A percentile compares a stretch with the other conserved stretches of the same genome.
Conservation (phyloP, 148 eudicot species). For the Rhododendron ferrugineum region DNA sequence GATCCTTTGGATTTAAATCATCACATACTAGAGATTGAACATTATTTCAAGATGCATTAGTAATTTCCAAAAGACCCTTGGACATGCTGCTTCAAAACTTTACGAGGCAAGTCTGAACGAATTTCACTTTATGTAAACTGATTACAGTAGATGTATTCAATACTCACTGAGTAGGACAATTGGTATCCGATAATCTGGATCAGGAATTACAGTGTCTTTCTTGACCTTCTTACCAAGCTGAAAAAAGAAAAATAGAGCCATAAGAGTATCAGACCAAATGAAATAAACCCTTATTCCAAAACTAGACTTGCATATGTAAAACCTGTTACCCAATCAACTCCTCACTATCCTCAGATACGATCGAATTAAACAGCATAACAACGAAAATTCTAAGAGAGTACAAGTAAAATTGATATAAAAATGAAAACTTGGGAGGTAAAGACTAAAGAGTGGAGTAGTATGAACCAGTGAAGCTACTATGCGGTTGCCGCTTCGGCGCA, state of each 20-base stretch:
- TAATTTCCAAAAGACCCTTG: neutral
- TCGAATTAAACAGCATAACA: neutral
- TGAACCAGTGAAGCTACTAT: constrained; percentile 49
- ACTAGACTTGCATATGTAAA: neutral
- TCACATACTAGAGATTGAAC: neutral
- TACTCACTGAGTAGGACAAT: constrained; percentile 69
- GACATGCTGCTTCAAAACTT: neutral
- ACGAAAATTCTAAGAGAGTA: neutral
- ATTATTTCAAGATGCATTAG: neutral
- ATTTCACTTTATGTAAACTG: neutral
- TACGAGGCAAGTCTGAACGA: neutral
- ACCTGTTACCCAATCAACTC: neutral
- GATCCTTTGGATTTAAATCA: neutral
- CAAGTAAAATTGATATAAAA: neutral
- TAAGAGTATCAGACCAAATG: neutral
- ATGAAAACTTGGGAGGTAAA: neutral
- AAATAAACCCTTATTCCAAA: neutral
- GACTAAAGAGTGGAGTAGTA: neutral
- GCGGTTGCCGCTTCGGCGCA: constrained; percentile 22
- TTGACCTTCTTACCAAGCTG: constrained; percentile 66
- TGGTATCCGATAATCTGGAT: constrained; percentile 89
- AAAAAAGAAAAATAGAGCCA: constrained; percentile 11
- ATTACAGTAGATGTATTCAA: neutral
- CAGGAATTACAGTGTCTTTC: constrained; percentile 74
- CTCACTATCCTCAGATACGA: neutral